phyloP scores from a whole-genome alignment of 768 basidiomycete genomes.

The Sarcodon sp. region DNA sequence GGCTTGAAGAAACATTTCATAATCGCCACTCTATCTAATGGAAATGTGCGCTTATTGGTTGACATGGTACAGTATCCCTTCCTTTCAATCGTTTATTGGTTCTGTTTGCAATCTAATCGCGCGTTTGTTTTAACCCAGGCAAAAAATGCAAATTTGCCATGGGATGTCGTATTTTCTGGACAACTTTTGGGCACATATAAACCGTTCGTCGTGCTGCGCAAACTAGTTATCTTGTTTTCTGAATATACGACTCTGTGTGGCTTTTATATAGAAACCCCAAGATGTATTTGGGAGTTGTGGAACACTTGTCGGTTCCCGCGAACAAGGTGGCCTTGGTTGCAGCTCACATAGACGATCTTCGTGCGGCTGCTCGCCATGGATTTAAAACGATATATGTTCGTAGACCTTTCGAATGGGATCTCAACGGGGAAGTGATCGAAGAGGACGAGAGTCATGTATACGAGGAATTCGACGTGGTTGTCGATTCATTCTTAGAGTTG shows the following conservation, averaged over 20 bases:
- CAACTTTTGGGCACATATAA: conserved; percentile 53
- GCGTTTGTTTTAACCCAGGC: too few species aligned
- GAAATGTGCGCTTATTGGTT: too few species aligned
- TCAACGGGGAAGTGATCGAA: conserved; percentile 16
- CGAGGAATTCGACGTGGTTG: conserved; percentile 46
- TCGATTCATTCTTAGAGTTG: conserved; percentile 38
- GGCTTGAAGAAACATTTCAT: too few species aligned
- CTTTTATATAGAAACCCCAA: conserved; percentile 29
- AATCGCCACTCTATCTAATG: too few species aligned
- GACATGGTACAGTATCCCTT: too few species aligned
- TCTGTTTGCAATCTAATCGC: too few species aligned
- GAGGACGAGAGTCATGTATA: conserved; percentile 30
- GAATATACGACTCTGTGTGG: not conserved
- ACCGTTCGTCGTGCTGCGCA: conserved; percentile 28
- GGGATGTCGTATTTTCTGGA: conserved; percentile 52
- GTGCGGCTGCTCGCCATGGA: conserved; percentile 36
- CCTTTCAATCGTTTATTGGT: too few species aligned
- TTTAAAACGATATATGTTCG: conserved; percentile 49
- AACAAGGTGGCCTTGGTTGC: conserved; percentile 51
- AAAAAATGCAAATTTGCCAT: conserved; percentile 25
- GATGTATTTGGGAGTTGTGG: conserved; percentile 34
- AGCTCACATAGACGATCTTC: conserved; percentile 44
- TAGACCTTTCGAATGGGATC: conserved; percentile 25
- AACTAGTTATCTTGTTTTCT: not conserved
- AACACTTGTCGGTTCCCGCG: conserved; percentile 35